These are phyloP conservation scores for Allium cepa DNA, from an alignment of 106 monocot species.

Conservation along the genomic window DNA sequence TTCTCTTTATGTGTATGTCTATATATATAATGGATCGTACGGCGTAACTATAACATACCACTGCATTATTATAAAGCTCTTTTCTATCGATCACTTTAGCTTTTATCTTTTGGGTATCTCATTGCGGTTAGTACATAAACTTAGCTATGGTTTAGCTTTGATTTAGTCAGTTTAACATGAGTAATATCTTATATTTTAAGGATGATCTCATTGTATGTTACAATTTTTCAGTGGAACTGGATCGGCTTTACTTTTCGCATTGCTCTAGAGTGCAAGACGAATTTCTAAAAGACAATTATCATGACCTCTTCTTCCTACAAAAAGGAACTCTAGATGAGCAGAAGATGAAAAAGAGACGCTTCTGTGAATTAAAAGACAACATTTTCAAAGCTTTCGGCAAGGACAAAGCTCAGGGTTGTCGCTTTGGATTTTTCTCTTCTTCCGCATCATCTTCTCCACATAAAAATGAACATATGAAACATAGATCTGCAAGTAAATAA, in stretches of 20 bases:
- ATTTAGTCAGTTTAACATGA: too few species aligned
- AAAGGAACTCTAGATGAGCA: slow-evolving; percentile 68
- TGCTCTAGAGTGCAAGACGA: slow-evolving; percentile 75
- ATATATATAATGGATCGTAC: too few species aligned
- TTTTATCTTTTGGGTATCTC: too few species aligned
- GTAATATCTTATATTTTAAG: too few species aligned
- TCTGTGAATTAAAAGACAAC: slow-evolving; percentile 76
- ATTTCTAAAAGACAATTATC: slow-evolving; percentile 70
- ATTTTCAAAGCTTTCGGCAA: slow-evolving; percentile 78
- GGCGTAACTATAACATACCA: too few species aligned
- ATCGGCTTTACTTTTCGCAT: slow-evolving; percentile 61
- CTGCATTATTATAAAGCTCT: too few species aligned
- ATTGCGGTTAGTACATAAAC: too few species aligned
- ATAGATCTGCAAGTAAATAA: slow-evolving; percentile 32
- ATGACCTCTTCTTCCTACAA: slow-evolving; percentile 45
- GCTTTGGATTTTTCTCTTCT: slow-evolving; percentile 27
- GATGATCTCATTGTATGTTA: slow-evolving; percentile 4
- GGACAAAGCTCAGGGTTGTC: slow-evolving; percentile 40
- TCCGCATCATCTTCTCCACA: slow-evolving; percentile 40
- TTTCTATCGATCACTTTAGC: too few species aligned
- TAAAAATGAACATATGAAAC: slow-evolving; percentile 17
- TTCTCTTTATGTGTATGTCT: too few species aligned
- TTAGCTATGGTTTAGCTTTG: too few species aligned
- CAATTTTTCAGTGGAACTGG: slow-evolving; percentile 57
- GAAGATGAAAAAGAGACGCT: slow-evolving; percentile 58